Conservation (phyloP, 2,329 filamentous ascomycete genomes). For the Epichloe typhina region DNA sequence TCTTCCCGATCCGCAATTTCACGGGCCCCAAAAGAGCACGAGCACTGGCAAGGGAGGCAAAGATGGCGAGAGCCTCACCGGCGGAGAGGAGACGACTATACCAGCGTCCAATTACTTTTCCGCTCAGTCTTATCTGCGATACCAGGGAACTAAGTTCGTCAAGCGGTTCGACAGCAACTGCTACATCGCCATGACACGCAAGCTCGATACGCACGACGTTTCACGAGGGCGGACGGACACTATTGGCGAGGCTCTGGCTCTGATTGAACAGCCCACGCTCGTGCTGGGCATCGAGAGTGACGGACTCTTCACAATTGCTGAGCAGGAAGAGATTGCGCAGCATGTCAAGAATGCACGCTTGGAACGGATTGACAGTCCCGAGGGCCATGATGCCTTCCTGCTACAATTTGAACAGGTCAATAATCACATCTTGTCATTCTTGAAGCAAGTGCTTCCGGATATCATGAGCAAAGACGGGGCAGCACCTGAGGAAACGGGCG, state of each 20-base stretch:
- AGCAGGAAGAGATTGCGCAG: slow-evolving; percentile 82
- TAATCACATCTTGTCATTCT: slow-evolving; percentile 67
- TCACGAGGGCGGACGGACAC: slow-evolving; percentile 59
- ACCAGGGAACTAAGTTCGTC: slow-evolving; percentile 94
- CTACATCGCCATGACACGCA: slow-evolving; percentile 97
- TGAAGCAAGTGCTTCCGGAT: slow-evolving; percentile 70
- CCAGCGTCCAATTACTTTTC: slow-evolving; percentile 82
- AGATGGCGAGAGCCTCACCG: slow-evolving; percentile 35
- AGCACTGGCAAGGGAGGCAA: background rate
- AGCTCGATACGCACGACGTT: slow-evolving; percentile 93
- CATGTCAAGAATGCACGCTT: slow-evolving; percentile 66
- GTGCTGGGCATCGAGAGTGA: slow-evolving; percentile 93
- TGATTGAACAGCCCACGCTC: slow-evolving; percentile 79
- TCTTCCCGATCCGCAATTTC: slow-evolving; percentile 50
- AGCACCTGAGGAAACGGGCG: slow-evolving; percentile 34
- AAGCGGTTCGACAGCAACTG: slow-evolving; percentile 96
- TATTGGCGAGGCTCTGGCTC: slow-evolving; percentile 60
- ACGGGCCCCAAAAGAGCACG: slow-evolving; percentile 32
- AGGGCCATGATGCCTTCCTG: slow-evolving; percentile 93
- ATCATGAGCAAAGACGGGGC: slow-evolving; percentile 60
- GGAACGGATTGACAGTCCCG: slow-evolving; percentile 80
- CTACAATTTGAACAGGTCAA: slow-evolving; percentile 98
- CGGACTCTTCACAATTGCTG: slow-evolving; percentile 90
- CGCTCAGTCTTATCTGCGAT: slow-evolving; percentile 91
- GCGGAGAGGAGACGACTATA: slow-evolving; percentile 36